Base-by-base conservation (phyloP, 208 protist genomes). In the Trichomonas gallinae region DNA sequence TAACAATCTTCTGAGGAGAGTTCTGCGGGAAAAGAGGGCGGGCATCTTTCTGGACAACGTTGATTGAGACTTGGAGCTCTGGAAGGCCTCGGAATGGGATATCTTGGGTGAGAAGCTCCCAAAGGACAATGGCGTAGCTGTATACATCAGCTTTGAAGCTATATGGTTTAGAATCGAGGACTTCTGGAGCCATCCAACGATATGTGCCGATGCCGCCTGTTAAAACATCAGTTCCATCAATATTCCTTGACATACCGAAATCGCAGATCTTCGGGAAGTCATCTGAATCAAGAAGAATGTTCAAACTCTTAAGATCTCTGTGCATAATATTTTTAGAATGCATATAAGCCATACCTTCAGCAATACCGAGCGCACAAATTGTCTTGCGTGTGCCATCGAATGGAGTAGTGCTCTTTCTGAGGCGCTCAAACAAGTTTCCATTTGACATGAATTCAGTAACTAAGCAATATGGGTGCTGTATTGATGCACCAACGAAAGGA, bases 181-280 rank as follows among this genome's bases (percentile, higher is more conserved):
- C 87, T 93, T 93, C 87, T 58, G 87, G 87, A 58, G 87, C 87
- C 87, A 93, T 93, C 87, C 87, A 93, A 38, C 44, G 40, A 26
- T 23, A 48, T 15, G 87, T 93, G 21, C 87, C 87, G 15, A 51
- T 44, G 46, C 87, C 44, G 3, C 87, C 44, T 6, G 87, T 58
- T 6, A 93, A 21, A n/a, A 51, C 15, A 34, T 48, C 21, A 15
- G 26, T 9, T 31, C 44, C 87, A 17, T 93, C 44, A 1, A 48
- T 93, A 0, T 48, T 51, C n/a, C 87, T 23, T n/a, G 40, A 48
- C 44, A 93, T 93, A 34, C 87, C 87, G 44, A 93, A 93, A 15
- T 93, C 87, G 31, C 87, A 93, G 38, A 93, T 93, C 31, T 93
- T 93, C 44, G 87, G 87, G 36, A 44, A 93, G 44, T 93, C 87